Percentiles rank a stretch among this genome's conserved stretches.
These are phyloP conservation scores for Aspergillus terreus DNA, from an alignment of 2,329 filamentous ascomycete species.

Conservation along the genomic window DNA sequence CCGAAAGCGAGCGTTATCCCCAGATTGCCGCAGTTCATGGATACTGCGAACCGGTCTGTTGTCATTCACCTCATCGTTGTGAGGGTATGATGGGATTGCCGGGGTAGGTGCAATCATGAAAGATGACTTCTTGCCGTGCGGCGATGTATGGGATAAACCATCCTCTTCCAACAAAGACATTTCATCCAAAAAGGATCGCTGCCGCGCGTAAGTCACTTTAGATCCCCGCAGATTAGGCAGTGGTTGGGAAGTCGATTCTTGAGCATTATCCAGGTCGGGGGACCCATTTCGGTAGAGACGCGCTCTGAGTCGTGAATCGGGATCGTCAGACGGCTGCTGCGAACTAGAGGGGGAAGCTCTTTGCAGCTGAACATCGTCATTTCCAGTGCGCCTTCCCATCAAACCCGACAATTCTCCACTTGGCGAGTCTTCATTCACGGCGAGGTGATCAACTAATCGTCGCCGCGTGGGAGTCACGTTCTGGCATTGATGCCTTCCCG, in stretches of 20 bases:
- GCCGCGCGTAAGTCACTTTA: conserved; percentile 57
- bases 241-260: conserved; percentile 10
- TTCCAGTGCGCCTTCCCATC: background rate
- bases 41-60: conserved; percentile 52
- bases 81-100: too few species aligned
- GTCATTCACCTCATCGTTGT: conserved; percentile 45
- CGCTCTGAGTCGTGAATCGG: too few species aligned
- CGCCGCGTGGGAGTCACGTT: background rate
- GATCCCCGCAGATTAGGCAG: conserved; percentile 31
- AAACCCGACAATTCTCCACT: background rate
- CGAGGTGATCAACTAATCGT: background rate
- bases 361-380: background rate
- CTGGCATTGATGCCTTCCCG: background rate
- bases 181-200: conserved; percentile 59
- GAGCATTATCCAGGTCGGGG: background rate
- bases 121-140: conserved; percentile 26
- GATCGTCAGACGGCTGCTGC: too few species aligned
- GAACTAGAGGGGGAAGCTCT: background rate
- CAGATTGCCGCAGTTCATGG: conserved; percentile 59
- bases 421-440: background rate
- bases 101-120: too few species aligned
- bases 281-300: background rate
- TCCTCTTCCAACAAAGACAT: conserved; percentile 22
- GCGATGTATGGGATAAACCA: conserved; percentile 11
- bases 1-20: conserved; percentile 55